phyloP scores from a whole-genome alignment of 768 basidiomycete species.

The Hygrocybe punicea region DNA sequence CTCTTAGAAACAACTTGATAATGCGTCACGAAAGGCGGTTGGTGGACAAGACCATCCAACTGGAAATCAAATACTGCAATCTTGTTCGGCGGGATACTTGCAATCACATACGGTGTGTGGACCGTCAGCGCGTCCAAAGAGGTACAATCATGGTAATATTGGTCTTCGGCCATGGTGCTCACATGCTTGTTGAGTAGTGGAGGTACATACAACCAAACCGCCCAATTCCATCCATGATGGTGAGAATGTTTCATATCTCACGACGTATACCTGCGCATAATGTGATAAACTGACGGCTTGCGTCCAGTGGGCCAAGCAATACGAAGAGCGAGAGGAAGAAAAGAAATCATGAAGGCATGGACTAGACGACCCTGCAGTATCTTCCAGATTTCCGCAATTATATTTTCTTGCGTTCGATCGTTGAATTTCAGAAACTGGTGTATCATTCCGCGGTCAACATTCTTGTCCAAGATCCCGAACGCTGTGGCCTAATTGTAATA shows the following conservation, averaged over 20 bases:
- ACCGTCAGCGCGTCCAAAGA: constrained; percentile 72
- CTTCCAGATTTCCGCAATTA: not conserved
- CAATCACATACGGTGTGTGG: constrained; percentile 64
- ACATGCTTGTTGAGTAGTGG: constrained; percentile 41
- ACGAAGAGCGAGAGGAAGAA: constrained; percentile 25
- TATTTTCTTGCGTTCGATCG: not conserved
- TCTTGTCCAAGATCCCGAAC: no score
- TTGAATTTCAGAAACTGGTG: no score
- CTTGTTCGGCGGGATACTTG: constrained; percentile 62
- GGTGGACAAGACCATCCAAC: constrained; percentile 91
- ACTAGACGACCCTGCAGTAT: not conserved
- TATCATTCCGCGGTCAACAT: no score
- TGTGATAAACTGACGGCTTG: constrained; percentile 5
- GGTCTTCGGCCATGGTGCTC: not conserved
- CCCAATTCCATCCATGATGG: constrained; percentile 77
- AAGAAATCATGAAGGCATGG: not conserved
- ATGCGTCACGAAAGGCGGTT: constrained; percentile 61
- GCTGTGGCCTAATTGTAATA: no score
- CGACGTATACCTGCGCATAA: not conserved
- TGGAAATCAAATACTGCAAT: constrained; percentile 86
- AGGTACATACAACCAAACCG: constrained; percentile 58
- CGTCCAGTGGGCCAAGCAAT: constrained; percentile 51
- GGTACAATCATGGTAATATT: constrained; percentile 44
- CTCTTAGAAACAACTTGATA: not conserved
- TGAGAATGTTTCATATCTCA: constrained; percentile 33